Evolutionary conservation across 2,329 filamentous ascomycete species (phyloP), one percentile per base, ranked within the genome.

Genomic region (Trichophyton simii): DNA sequence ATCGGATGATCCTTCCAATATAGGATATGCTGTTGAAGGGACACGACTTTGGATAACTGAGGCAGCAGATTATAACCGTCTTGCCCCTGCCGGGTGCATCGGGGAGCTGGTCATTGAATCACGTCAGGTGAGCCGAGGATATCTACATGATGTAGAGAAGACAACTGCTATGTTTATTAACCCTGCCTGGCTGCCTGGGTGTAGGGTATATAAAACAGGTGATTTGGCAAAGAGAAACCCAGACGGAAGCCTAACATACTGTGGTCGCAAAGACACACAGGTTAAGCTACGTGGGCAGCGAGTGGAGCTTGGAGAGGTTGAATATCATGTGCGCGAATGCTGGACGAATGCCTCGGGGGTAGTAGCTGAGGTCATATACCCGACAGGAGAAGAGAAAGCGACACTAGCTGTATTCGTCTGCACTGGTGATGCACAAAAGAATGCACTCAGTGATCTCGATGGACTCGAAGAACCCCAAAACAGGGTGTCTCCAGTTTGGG

Each of bases 91-190:
- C 11, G 83, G 83, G 0, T 76, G 79, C 0, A 72, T 82, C 0
- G 82, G 82, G 0, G 83, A 87, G 67, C 72, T 87, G 1, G 76
- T 85, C 2, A 79, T 87, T 38, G 82, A 85, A 65, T 82, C 83
- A 0, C 80, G 81, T 0, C 81, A 74, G 34, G 71, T 78, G 7
- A 75, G 73, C 0, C 69, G 71, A 46, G 71, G 71, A 0, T 73
- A 73, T 62, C 59, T 68, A 8, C 67, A 67, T 9, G 65, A 69
- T 25, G 28, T 59, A 0, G 76, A 74, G 25, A 82, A 81, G 70
- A 84, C 83, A 0, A 75, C 74, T 1, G 72, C 73, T 9, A 77
- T 76, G 1, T 86, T 85, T 64, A 78, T 85, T 44, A 68, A 75
- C 3, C 80, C 80, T 0, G 31, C 46, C 7, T 67, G 65, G 65